phyloP scores from a whole-genome alignment of 768 basidiomycete genomes.

The Lactarius evosmus region DNA sequence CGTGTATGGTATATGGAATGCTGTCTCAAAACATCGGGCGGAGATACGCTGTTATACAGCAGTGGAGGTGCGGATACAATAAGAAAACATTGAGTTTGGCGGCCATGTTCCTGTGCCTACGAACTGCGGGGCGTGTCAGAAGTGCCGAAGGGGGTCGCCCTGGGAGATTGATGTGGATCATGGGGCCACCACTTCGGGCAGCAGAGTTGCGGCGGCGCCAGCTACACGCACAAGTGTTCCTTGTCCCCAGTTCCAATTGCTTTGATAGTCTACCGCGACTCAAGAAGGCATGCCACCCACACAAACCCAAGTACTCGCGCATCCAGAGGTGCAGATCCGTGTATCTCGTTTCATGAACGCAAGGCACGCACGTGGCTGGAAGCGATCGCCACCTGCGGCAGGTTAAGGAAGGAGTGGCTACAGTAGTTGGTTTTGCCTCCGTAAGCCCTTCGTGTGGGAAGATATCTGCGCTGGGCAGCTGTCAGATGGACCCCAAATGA shows the following conservation, averaged over 20 bases:
- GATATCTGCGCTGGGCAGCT: neutral
- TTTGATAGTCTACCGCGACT: neutral
- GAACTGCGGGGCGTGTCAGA: neutral
- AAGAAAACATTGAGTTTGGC: neutral
- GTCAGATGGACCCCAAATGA: neutral
- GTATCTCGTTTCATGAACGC: neutral
- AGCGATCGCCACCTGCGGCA: neutral
- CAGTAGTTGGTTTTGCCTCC: too few relatives aligned
- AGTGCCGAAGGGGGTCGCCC: neutral
- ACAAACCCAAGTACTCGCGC: neutral
- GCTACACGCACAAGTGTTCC: neutral
- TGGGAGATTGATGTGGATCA: conserved; percentile 9
- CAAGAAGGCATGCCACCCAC: neutral
- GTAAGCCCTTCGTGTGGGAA: conserved; percentile 1
- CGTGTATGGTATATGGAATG: neutral
- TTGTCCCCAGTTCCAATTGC: neutral
- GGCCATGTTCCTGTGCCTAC: neutral
- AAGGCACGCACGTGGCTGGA: conserved; percentile 6
- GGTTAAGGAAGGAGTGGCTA: neutral
- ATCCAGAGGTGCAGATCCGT: conserved; percentile 6
- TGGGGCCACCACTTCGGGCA: neutral
- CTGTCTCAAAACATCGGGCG: neutral
- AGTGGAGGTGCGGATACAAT: neutral
- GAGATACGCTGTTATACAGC: conserved; percentile 1
- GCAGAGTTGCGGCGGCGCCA: conserved; percentile 7